These are phyloP conservation scores for Tuber magnatum DNA, from an alignment of 495 filamentous ascomycete species.

Conservation along the genomic window DNA sequence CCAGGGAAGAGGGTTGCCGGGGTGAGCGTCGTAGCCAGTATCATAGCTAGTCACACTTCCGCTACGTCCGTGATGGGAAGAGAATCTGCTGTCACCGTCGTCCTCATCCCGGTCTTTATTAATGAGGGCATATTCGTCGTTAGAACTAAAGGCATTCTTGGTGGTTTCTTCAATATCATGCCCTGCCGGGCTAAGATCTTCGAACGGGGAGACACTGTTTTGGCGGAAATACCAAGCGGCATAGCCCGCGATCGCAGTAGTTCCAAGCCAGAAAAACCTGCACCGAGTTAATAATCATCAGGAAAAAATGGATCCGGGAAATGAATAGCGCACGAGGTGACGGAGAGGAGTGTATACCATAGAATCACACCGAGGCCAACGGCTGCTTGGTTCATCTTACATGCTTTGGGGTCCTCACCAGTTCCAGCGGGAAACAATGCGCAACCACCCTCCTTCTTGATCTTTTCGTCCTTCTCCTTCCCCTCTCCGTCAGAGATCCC, in stretches of 20 bases:
- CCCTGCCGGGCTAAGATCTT: slow-evolving; percentile 27
- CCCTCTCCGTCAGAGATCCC: slow-evolving; percentile 38
- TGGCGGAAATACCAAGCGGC: slow-evolving; percentile 69
- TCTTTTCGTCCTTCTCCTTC: slow-evolving; percentile 35
- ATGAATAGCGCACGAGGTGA: background rate
- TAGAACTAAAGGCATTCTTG: slow-evolving; percentile 41
- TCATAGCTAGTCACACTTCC: slow-evolving; percentile 26
- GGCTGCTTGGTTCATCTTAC: slow-evolving; percentile 66
- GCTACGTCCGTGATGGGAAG: slow-evolving; percentile 24
- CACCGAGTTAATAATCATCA: slow-evolving; percentile 14
- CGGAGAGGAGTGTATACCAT: slow-evolving; percentile 54
- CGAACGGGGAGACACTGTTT: slow-evolving; percentile 50
- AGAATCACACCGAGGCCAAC: slow-evolving; percentile 74
- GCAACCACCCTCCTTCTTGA: slow-evolving; percentile 29
- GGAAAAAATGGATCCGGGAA: slow-evolving; percentile 8
- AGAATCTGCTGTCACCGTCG: slow-evolving; percentile 17
- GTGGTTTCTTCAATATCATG: slow-evolving; percentile 39
- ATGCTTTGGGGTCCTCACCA: slow-evolving; percentile 45
- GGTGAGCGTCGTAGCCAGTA: slow-evolving; percentile 31
- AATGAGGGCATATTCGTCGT: slow-evolving; percentile 39
- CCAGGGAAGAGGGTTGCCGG: slow-evolving; percentile 34
- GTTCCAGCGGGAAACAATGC: slow-evolving; percentile 35
- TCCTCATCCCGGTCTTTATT: slow-evolving; percentile 35
- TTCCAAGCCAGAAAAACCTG: slow-evolving; percentile 68
- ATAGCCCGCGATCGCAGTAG: slow-evolving; percentile 68